These are phyloP conservation scores for Trifolium pratense DNA, from an alignment of 306 rosid genomes.

Conservation along the genomic window DNA sequence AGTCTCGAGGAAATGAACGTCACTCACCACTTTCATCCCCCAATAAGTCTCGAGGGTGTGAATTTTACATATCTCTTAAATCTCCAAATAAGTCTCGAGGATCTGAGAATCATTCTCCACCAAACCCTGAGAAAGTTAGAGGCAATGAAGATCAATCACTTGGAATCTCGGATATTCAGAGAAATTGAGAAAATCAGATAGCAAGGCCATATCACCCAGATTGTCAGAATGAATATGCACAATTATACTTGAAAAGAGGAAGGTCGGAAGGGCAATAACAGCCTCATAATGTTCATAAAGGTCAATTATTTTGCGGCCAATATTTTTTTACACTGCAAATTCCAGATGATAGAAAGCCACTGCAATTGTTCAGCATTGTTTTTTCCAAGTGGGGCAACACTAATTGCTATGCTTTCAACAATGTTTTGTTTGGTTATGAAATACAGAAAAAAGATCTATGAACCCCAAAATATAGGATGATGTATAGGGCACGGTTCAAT, in stretches of 20 bases:
- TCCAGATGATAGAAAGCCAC: conserved; percentile 49
- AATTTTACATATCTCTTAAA: conserved; percentile 29
- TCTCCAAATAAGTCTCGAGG: conserved; percentile 38
- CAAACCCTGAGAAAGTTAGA: conserved; percentile 29
- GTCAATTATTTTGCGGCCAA: conserved; percentile 41
- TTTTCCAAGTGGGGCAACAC: conserved; percentile 3
- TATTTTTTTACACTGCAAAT: conserved; percentile 34
- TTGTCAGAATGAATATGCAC: conserved; percentile 49
- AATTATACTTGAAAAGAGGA: conserved; percentile 54
- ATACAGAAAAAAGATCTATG: conserved; percentile 28
- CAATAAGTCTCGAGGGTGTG: conserved; percentile 45
- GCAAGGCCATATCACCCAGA: conserved; percentile 45
- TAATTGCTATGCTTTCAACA: conserved; percentile 33
- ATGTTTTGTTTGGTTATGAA: conserved; percentile 20
- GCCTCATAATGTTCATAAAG: conserved; percentile 44
- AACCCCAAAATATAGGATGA: conserved; percentile 17
- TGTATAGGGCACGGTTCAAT: conserved; percentile 39
- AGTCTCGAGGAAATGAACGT: conserved; percentile 30
- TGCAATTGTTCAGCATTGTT: conserved; percentile 37
- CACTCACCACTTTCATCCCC: conserved; percentile 28
- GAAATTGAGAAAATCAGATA: conserved; percentile 50
- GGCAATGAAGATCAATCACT: conserved; percentile 42
- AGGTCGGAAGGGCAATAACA: conserved; percentile 49
- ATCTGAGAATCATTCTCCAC: conserved; percentile 32
- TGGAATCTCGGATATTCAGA: conserved; percentile 45